A percentile compares a stretch with the other conserved stretches of the same genome.
These are phyloP conservation scores for Hordeum pubiflorum DNA, from an alignment of 202 grass and related monocot genomes.

Conservation along the genomic window DNA sequence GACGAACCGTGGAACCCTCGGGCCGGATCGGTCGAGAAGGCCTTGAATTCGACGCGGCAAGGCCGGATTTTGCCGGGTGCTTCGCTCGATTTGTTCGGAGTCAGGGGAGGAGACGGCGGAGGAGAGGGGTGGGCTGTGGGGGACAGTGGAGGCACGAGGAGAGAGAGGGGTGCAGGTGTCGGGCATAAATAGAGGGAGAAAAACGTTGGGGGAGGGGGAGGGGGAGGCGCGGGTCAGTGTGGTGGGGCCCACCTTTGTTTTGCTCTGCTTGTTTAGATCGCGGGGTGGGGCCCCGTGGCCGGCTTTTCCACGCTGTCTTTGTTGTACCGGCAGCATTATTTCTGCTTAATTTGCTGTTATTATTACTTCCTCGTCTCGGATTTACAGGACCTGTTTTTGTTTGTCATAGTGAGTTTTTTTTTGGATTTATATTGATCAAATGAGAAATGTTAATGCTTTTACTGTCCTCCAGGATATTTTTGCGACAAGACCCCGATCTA, in stretches of 20 bases:
- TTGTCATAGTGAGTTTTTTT: no score
- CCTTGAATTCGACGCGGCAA: background rate
- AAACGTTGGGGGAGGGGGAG: constrained; percentile 12
- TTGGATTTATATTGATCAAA: no score
- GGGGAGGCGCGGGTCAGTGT: background rate
- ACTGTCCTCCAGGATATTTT: no score
- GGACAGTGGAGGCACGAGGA: background rate
- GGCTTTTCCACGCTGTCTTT: constrained; percentile 5
- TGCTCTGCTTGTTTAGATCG: background rate
- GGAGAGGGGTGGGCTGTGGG: background rate
- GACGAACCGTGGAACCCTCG: background rate
- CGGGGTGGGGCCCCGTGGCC: background rate
- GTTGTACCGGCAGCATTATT: background rate
- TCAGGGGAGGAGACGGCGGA: background rate
- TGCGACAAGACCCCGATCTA: no score
- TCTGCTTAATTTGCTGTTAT: no score
- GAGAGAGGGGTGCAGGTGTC: constrained; percentile 8
- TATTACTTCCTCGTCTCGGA: no score
- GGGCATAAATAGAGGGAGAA: constrained; percentile 34
- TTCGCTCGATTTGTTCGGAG: background rate
- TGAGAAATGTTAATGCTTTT: no score
- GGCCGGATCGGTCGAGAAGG: background rate
- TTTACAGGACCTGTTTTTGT: no score
- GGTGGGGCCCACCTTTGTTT: background rate
- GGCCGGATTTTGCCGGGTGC: background rate